phyloP scores from a whole-genome alignment of 2,329 filamentous ascomycete genomes.

The Ceratocystis cacaofunesta region DNA sequence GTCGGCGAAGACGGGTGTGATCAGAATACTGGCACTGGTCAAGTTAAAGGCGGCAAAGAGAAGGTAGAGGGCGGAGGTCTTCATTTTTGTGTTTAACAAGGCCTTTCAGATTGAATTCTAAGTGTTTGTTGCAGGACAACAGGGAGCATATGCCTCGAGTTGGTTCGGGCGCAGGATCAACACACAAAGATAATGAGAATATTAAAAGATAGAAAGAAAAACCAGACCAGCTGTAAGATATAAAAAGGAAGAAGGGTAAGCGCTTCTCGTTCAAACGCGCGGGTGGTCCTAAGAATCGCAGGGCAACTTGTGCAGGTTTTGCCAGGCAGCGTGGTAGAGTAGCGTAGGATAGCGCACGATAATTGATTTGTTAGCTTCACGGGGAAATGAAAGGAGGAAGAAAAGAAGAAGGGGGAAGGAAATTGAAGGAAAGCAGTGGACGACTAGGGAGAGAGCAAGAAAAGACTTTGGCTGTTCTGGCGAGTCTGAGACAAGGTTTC shows the following conservation, averaged over 20 bases:
- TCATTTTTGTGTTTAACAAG: conserved; percentile 24
- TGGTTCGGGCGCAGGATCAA: conserved; percentile 3
- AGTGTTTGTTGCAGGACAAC: too few relatives aligned
- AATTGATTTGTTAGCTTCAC: not conserved
- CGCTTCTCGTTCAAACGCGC: not conserved
- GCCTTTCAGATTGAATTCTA: not conserved
- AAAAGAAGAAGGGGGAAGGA: conserved; percentile 9
- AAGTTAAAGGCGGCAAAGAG: conserved; percentile 33
- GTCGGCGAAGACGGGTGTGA: conserved; percentile 36
- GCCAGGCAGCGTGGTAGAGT: not conserved
- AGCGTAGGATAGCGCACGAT: not conserved
- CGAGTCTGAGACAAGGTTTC: conserved; percentile 5
- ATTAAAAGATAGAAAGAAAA: not conserved
- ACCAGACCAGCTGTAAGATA: conserved; percentile 10
- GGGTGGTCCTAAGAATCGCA: not conserved
- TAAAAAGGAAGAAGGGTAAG: not conserved
- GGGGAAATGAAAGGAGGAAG: not conserved
- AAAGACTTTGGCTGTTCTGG: not conserved
- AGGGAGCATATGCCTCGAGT: not conserved
- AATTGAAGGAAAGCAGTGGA: not conserved
- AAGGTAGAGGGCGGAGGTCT: conserved; percentile 25
- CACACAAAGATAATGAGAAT: not conserved
- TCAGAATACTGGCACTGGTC: conserved; percentile 39
- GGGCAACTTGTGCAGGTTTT: too few relatives aligned
- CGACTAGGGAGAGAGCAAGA: not conserved